Evolutionary conservation across 148 eudicot species (phyloP).

Genomic region (Polygonum aviculare): DNA sequence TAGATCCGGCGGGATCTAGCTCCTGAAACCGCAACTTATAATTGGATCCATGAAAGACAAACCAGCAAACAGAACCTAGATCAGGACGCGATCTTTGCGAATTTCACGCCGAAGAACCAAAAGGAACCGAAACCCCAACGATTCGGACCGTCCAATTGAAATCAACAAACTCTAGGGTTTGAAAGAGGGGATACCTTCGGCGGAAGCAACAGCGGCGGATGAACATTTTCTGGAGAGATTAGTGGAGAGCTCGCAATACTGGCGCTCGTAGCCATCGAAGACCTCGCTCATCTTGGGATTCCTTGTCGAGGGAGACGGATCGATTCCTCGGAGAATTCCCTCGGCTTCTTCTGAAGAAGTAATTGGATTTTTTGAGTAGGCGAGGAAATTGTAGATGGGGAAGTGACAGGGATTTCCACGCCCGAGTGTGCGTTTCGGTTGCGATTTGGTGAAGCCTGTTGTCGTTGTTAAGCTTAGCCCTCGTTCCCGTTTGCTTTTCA

Average conservation of each 20-base stretch:
- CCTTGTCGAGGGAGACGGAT: neutral
- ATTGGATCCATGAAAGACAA: neutral
- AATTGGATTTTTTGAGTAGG: neutral
- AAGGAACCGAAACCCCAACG: neutral
- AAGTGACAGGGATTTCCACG: neutral
- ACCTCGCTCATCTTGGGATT: constrained; percentile 48
- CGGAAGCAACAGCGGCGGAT: constrained; percentile 31
- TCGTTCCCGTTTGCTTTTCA: too few species aligned
- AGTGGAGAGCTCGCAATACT: constrained; percentile 60
- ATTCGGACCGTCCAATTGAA: neutral
- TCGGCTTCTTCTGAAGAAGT: neutral
- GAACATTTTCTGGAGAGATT: constrained; percentile 55
- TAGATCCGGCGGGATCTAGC: neutral
- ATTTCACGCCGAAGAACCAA: neutral
- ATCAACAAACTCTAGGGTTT: neutral
- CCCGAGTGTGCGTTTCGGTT: neutral
- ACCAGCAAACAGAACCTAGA: neutral
- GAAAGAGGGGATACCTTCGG: constrained; percentile 27
- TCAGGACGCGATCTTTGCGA: neutral
- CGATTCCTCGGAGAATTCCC: neutral
- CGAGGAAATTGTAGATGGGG: neutral
- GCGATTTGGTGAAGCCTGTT: neutral
- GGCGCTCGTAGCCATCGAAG: constrained; percentile 64
- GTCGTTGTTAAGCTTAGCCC: too few species aligned
- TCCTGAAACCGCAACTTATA: neutral